Evolutionary conservation across 169 alveolate species (phyloP), one percentile per base, ranked within the genome.

Genomic region (Sarcocystis neurona): DNA sequence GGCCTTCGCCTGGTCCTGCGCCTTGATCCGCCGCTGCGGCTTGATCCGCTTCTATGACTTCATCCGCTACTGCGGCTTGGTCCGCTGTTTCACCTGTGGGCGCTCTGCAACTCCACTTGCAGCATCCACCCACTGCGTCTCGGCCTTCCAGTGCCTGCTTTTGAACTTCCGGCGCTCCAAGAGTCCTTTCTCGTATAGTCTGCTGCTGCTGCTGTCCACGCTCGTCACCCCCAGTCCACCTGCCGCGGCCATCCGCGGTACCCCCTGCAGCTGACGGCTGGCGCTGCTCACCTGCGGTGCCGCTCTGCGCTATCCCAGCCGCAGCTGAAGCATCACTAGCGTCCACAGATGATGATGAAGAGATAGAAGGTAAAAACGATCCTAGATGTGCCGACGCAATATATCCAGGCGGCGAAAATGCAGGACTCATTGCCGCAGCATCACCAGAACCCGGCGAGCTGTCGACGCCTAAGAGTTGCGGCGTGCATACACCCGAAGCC

Each of bases 271-370:
- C 44, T 70, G 79, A 43, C 39, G 79, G n/a, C n/a, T n/a, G n/a
- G n/a, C n/a, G n/a, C n/a, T n/a, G n/a, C n/a, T n/a, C n/a, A n/a
- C n/a, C n/a, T n/a, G n/a, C n/a, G n/a, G n/a, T n/a, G n/a, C n/a
- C n/a, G n/a, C n/a, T n/a, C 79, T 70, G 79, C 79, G 79, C 6
- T 68, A 47, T 47, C 39, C 50, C 79, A n/a, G 79, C 37, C 39
- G 46, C 47, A 34, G 43, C 79, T 68, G 79, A 15, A 5, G 15
- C 43, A 12, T 5, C 74, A 60, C 43, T 12, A n/a, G 74, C 74
- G 27, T 60, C 80, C 43, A 53, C 53, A 39, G 80, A 47, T 37
- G 53, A 47, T 72, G 80, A 47, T 5, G 63, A 10, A 50, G n/a
- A 50, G 63, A 20, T 20, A 10, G 63, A 10, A 50, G 63, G n/a